Percentiles rank a stretch among this genome's conserved stretches.
Evolutionary conservation across 139 green algal species (phyloP).

Genomic region (Chlamydomonas sp.): DNA sequence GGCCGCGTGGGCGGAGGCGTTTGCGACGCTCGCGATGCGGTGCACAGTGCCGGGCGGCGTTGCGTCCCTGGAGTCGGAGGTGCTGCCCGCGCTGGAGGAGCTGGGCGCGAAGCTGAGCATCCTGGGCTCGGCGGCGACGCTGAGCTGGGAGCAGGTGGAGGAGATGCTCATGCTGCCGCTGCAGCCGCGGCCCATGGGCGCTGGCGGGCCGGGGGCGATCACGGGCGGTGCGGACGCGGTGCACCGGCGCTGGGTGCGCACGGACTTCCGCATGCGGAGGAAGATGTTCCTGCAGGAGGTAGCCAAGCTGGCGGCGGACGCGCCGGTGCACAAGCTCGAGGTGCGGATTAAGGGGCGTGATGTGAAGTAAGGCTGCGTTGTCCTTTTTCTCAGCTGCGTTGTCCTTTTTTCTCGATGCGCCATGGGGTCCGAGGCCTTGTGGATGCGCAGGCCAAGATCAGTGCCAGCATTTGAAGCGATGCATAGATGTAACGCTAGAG

Average conservation of each 20-base stretch:
- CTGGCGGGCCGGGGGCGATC: neutral
- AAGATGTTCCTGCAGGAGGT: constrained; percentile 71
- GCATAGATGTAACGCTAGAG: no score
- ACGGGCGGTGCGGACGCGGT: constrained; percentile 3
- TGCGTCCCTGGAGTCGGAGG: constrained; percentile 50
- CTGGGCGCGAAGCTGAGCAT: constrained; percentile 39
- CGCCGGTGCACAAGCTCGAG: constrained; percentile 71
- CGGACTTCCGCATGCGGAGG: constrained; percentile 70
- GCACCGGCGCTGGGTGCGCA: constrained; percentile 64
- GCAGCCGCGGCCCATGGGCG: constrained; percentile 46
- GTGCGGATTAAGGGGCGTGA: constrained; percentile 29
- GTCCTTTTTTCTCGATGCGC: no score
- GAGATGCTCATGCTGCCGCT: constrained; percentile 72
- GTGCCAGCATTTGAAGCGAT: no score
- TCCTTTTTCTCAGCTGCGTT: no score
- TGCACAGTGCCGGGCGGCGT: constrained; percentile 50
- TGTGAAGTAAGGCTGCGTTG: neutral
- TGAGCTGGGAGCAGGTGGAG: constrained; percentile 72
- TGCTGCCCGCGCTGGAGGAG: constrained; percentile 63
- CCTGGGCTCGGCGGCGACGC: constrained; percentile 48
- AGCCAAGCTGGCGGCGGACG: constrained; percentile 67
- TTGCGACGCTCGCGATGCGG: constrained; percentile 54
- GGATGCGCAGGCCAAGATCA: no score
- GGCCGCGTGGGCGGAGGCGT: constrained; percentile 41
- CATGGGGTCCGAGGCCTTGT: no score